Conservation (phyloP, 2,329 filamentous ascomycete species). For the Fusarium sp. region DNA sequence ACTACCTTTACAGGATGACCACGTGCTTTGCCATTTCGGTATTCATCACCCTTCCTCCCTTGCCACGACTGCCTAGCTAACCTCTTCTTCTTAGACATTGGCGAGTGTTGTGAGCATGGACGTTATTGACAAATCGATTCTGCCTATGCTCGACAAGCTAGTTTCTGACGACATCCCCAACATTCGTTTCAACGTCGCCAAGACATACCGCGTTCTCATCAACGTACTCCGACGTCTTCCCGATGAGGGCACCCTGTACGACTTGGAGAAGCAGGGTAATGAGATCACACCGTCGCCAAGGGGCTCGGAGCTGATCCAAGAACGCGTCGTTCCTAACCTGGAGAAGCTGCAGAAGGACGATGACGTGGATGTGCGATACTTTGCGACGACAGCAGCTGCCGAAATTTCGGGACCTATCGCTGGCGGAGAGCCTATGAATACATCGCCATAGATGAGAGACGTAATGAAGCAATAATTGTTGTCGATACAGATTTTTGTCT, state of each 20-base stretch:
- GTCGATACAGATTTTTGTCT: slow-evolving; percentile 39
- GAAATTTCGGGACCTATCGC: slow-evolving; percentile 59
- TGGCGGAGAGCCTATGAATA: slow-evolving; percentile 72
- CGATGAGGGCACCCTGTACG: slow-evolving; percentile 85
- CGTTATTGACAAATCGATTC: slow-evolving; percentile 91
- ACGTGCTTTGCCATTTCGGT: slow-evolving; percentile 99
- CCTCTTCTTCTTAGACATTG: slow-evolving; percentile 73
- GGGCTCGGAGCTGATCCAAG: slow-evolving; percentile 83
- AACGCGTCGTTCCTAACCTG: slow-evolving; percentile 87
- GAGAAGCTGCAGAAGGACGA: slow-evolving; percentile 97
- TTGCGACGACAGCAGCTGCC: slow-evolving; percentile 88
- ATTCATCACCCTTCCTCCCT: slow-evolving; percentile 56
- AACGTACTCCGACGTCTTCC: slow-evolving; percentile 92
- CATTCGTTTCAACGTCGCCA: slow-evolving; percentile 99
- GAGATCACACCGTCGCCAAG: slow-evolving; percentile 73
- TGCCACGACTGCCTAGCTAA: slow-evolving; percentile 37
- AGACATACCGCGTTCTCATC: slow-evolving; percentile 92
- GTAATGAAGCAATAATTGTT: slow-evolving; percentile 67
- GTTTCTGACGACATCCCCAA: slow-evolving; percentile 96
- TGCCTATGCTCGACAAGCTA: slow-evolving; percentile 96
- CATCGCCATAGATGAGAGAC: slow-evolving; percentile 68
- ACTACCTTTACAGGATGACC: slow-evolving; percentile 99
- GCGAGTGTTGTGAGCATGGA: slow-evolving; percentile 92
- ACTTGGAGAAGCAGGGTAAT: slow-evolving; percentile 81
- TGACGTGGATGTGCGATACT: slow-evolving; percentile 98